These are phyloP conservation scores for Miscanthus lutarioriparius DNA, from an alignment of 176 grass and related monocot species.

Conservation along the genomic window DNA sequence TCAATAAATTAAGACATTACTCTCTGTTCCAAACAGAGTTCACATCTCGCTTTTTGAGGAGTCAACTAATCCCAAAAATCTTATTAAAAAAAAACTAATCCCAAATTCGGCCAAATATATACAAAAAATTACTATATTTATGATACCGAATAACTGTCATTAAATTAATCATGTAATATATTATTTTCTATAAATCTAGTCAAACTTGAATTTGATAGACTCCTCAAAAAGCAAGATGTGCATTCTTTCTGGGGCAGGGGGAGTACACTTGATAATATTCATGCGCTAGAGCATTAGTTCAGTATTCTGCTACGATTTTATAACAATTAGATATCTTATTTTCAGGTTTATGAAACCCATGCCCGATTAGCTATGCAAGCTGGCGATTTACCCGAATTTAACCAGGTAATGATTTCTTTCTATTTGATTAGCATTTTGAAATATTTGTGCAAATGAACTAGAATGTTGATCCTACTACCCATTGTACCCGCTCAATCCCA, in stretches of 20 bases:
- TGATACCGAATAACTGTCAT: not conserved
- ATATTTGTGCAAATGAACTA: not conserved
- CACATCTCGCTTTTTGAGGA: not conserved
- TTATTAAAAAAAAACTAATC: too few relatives aligned
- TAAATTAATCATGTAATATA: not conserved
- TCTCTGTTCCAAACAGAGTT: not conserved
- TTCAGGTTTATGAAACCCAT: conserved; percentile 98
- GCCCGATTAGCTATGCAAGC: conserved; percentile 83
- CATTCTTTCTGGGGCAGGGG: not conserved
- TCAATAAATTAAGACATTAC: not conserved
- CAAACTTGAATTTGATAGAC: not conserved
- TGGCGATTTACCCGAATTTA: conserved; percentile 89
- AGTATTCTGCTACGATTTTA: not conserved
- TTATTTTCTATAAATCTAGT: not conserved
- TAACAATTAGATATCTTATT: conserved; percentile 50
- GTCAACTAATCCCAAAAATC: not conserved
- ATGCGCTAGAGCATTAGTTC: conserved; percentile 19
- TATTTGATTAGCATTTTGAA: conserved; percentile 5
- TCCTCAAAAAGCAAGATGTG: not conserved
- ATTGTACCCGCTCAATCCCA: not conserved
- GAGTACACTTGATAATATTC: not conserved
- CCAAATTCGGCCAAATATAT: not conserved
- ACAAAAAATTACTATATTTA: not conserved
- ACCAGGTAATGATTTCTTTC: conserved; percentile 67
- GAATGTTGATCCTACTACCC: not conserved